Percentiles rank a stretch among this genome's conserved stretches.
Evolutionary conservation across 345 rosid genomes (phyloP).

Genomic region (Moricandia moricandioides): DNA sequence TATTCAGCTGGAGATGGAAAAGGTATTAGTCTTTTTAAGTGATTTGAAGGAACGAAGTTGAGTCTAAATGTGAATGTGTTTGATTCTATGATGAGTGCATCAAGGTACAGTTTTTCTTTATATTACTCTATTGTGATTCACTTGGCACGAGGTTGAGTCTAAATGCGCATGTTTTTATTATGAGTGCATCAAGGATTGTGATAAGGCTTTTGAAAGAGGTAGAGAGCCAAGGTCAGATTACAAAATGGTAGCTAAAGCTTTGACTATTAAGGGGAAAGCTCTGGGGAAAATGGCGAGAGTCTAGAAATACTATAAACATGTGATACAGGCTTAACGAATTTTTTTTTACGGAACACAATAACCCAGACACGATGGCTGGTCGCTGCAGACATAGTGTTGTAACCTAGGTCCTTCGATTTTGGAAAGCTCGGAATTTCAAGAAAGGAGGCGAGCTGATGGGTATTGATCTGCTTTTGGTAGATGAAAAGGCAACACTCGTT

Average conservation of each 20-base stretch:
- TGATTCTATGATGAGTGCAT: too few species aligned
- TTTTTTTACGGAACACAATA: slow-evolving; percentile 94
- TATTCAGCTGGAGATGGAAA: too few species aligned
- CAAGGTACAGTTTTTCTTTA: too few species aligned
- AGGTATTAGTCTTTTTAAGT: slow-evolving; percentile 21
- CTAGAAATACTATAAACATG: slow-evolving; percentile 74
- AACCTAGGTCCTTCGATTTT: too few species aligned
- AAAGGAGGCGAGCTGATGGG: too few species aligned
- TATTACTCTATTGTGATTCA: neutral
- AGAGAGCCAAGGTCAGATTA: slow-evolving; percentile 89
- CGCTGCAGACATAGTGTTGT: too few species aligned
- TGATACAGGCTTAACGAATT: slow-evolving; percentile 91
- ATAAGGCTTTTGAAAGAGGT: slow-evolving; percentile 92
- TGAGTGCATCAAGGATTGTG: slow-evolving; percentile 92
- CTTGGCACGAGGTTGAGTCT: too few species aligned
- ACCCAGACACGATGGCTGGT: slow-evolving; percentile 59
- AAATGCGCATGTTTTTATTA: slow-evolving; percentile 26
- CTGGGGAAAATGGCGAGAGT: slow-evolving; percentile 68
- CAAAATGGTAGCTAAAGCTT: slow-evolving; percentile 92
- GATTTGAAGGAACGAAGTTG: too few species aligned
- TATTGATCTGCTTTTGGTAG: too few species aligned
- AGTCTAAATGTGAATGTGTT: too few species aligned
- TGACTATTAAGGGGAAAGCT: slow-evolving; percentile 94
- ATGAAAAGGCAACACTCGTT: too few species aligned
- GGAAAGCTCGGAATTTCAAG: too few species aligned